phyloP scores from a whole-genome alignment of 2,329 filamentous ascomycete species.

The Sclerotinia glacialis region DNA sequence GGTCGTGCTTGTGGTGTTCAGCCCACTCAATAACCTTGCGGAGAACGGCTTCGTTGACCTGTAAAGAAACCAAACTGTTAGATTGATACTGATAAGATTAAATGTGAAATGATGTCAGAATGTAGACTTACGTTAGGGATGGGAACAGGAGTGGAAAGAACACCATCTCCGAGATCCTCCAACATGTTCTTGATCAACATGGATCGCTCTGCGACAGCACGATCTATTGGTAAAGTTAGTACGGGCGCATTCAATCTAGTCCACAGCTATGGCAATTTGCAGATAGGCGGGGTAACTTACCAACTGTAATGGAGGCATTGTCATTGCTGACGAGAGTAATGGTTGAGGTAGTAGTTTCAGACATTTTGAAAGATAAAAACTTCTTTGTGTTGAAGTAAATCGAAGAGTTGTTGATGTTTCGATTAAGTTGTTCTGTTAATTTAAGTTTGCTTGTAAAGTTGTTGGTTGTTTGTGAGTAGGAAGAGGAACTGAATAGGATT shows the following conservation, averaged over 20 bases:
- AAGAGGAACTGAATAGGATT: not conserved
- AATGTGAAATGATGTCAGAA: not conserved
- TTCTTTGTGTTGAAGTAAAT: not conserved
- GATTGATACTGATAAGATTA: slow-evolving; percentile 18
- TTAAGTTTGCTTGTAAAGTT: not conserved
- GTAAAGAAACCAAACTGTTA: slow-evolving; percentile 23
- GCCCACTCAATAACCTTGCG: slow-evolving; percentile 99
- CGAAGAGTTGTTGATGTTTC: not conserved
- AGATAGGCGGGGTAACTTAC: slow-evolving; percentile 42
- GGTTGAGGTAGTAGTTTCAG: slow-evolving; percentile 34
- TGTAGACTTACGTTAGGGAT: slow-evolving; percentile 68
- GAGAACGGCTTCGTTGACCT: slow-evolving; percentile 90
- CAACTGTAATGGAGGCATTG: slow-evolving; percentile 48
- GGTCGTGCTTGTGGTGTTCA: slow-evolving; percentile 88
- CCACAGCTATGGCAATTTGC: slow-evolving; percentile 17
- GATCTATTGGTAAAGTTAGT: slow-evolving; percentile 53
- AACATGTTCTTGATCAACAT: slow-evolving; percentile 98
- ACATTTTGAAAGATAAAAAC: slow-evolving; percentile 34
- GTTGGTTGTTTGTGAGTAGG: slow-evolving; percentile 10
- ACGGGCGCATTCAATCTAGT: slow-evolving; percentile 17
- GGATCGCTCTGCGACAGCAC: slow-evolving; percentile 82
- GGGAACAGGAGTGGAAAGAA: slow-evolving; percentile 59
- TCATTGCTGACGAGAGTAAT: slow-evolving; percentile 52
- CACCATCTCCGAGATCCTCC: slow-evolving; percentile 75
- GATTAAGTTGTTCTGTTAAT: not conserved